phyloP scores from a whole-genome alignment of 768 basidiomycete species.

The Lactifluus subvellereus region DNA sequence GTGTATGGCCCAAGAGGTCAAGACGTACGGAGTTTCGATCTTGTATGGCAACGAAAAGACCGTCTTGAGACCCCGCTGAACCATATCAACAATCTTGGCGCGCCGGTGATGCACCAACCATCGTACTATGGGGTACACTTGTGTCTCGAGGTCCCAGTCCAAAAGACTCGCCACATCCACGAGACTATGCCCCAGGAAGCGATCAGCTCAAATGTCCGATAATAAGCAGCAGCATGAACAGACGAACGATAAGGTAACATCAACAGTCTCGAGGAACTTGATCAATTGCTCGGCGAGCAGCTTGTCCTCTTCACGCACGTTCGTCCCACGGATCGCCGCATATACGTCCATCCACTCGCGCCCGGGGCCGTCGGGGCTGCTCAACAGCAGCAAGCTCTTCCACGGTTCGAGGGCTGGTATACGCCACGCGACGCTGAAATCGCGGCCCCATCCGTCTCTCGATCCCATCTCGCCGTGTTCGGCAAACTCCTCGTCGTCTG shows the following conservation, averaged over 20 bases:
- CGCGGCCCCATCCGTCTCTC: constrained; percentile 58
- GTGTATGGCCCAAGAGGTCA: constrained; percentile 1
- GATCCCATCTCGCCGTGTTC: constrained; percentile 49
- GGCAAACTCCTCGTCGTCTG: constrained; percentile 47
- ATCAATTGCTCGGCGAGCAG: constrained; percentile 64
- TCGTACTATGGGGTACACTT: constrained; percentile 85
- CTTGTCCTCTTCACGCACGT: constrained; percentile 58
- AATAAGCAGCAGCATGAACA: not conserved
- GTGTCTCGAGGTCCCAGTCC: constrained; percentile 77
- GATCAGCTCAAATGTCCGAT: not conserved
- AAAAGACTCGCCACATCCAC: constrained; percentile 74
- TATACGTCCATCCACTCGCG: constrained; percentile 49
- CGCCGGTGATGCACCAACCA: constrained; percentile 88
- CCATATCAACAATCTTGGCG: constrained; percentile 83
- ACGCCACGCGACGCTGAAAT: constrained; percentile 66
- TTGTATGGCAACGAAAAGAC: constrained; percentile 70
- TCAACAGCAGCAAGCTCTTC: constrained; percentile 82
- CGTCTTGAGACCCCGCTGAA: constrained; percentile 74
- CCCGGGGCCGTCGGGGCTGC: constrained; percentile 42
- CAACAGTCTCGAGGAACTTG: constrained; percentile 67
- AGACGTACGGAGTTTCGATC: constrained; percentile 54
- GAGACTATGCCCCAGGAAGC: constrained; percentile 36
- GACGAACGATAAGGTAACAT: constrained; percentile 71
- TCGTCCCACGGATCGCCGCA: constrained; percentile 51
- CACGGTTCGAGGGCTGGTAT: constrained; percentile 77